Base-by-base conservation (phyloP, 768 basidiomycete species). In the Lentinula boryana region DNA sequence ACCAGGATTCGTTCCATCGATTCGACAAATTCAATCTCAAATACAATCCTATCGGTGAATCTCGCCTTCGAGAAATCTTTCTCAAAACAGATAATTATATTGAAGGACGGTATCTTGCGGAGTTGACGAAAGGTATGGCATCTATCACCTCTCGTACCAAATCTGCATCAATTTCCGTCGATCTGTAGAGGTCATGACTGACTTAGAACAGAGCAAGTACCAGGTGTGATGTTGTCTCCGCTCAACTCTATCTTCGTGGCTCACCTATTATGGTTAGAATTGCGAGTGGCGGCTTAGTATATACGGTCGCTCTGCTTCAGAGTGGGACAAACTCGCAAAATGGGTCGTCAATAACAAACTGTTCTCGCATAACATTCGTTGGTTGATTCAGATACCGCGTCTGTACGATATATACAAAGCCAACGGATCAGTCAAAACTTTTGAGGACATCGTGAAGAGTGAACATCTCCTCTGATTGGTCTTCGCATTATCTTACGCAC, bases 11-110 rank as follows among this genome's bases (percentile, higher is more conserved):
- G 1, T 98, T 99, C 80, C 96, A 99, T 72, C 90, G 97, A 13
- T 98, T 97, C 69, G 97, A 97, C 76, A 94, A 96, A 70, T 98
- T 98, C 77, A 98, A 98, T 67, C 77, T 97, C 46, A 94, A 98
- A 73, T 98, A 98, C 72, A 97, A 97, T 67, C 95, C 95, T 0
- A 93, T 95, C 62, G 97, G 97, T 60, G 95, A 98, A 74, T 95
- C 92, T 4, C 79, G 97, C 35, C 75, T 99, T 63, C 80, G 97
- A 50, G 97, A 99, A 74, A 98, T 99, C 65, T 99, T 99, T 78
- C 72, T 99, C 62, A 99, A 99, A 78, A 97, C 95, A 1, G 97
- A 99, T 69, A 99, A 99, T 70, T 87, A 85, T 63, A 91, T 98
- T 56, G 74, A 93, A 65, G 97, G 97, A 2, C 80, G 88, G 50